A percentile compares a stretch with the other conserved stretches of the same genome.
phyloP scores from a whole-genome alignment of 768 basidiomycete genomes.

The Calocybe gangraenosa region DNA sequence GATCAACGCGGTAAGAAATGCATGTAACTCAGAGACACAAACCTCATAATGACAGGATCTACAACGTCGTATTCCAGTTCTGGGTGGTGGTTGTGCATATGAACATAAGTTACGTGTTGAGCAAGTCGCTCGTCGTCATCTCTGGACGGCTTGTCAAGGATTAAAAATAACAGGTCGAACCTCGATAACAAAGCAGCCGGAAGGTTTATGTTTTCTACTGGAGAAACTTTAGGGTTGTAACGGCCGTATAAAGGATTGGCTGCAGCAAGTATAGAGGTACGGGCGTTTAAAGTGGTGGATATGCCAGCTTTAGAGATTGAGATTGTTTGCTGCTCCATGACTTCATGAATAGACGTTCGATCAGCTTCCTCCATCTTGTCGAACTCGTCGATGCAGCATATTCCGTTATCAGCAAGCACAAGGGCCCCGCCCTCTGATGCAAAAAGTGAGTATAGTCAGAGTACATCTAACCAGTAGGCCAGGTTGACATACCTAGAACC shows the following conservation, averaged over 20 bases:
- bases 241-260: conserved; percentile 98
- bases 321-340: conserved; percentile 99
- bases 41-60: conserved; percentile 88
- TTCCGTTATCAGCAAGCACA: conserved; percentile 97
- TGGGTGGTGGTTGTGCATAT: conserved; percentile 93
- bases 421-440: conserved; percentile 95
- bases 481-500: conserved; percentile 78
- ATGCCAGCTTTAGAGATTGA: conserved; percentile 99
- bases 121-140: conserved; percentile 97
- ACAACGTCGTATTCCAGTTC: conserved; percentile 80
- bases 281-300: conserved; percentile 95
- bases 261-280: conserved; percentile 95
- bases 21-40: conserved; percentile 14
- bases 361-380: conserved; percentile 99
- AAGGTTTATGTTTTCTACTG: conserved; percentile 98
- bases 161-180: conserved; percentile 95
- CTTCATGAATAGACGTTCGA: conserved; percentile 97
- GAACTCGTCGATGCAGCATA: conserved; percentile 99
- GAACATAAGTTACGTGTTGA: conserved; percentile 96
- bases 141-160: conserved; percentile 90
- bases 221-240: conserved; percentile 96
- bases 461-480: neutral
- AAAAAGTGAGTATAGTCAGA: conserved; percentile 1
- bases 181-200: conserved; percentile 94
- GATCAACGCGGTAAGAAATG: conserved; percentile 7